Base-by-base conservation (phyloP, 495 filamentous ascomycete genomes). In the Tetracladium setigerum region DNA sequence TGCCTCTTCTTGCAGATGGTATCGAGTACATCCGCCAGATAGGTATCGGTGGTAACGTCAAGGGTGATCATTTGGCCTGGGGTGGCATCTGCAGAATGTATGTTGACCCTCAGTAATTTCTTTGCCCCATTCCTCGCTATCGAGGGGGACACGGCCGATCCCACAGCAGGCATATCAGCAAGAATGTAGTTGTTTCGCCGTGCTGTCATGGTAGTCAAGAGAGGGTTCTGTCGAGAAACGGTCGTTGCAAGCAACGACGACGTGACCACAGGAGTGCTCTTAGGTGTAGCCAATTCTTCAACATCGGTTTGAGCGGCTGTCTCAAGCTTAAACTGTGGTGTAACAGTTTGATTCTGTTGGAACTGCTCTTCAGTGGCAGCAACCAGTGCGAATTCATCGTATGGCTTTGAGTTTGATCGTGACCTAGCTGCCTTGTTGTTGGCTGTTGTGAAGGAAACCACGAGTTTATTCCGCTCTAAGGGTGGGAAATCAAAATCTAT, bases 401-500 rank as follows among this genome's bases (percentile, higher is more conserved):
- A 95, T 2, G 87, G 80, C 50, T 86, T 89, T 18, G 89, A 84
- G 52, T 84, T 76, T 44, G 86, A 79, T 30, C 89, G 71, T 30
- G 81, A 74, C 49, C 89, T 74, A 32, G 75, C 67, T 37, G 75
- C 71, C 50, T 76, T 27, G 60, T 89, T 95, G 59, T 95, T 95
- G 44, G 88, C 90, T 6, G 90, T 92, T 0, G 89, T 89, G 52
- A 95, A 97, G 34, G 94, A 82, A 0, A 75, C 78, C 30, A 98
- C 81, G 0, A 83, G 78, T 53, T 86, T 83, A 19, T 78, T 89
- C 35, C 92, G 77, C 46, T 82, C 80, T 7, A 97, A 69, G 0
- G 92, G 79, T 4, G 89, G 90, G 54, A 99, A 97, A 60, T 99
- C 92, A 56, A 87, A 88, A 55, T 99, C 92, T 3, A 96, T 85